phyloP scores from a whole-genome alignment of 2,329 filamentous ascomycete genomes.

The Paecilomyces variotii region DNA sequence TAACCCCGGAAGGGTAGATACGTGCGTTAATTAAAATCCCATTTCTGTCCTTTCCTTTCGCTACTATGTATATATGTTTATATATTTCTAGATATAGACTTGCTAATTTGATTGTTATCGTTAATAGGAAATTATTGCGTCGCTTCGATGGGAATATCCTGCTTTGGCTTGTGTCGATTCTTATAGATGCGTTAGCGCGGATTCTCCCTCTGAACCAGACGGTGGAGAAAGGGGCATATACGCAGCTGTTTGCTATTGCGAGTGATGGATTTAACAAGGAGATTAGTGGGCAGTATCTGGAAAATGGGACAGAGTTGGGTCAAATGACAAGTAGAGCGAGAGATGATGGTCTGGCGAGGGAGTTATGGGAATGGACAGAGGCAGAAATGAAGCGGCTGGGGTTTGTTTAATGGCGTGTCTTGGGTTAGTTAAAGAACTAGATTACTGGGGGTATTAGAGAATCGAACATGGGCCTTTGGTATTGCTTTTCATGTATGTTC shows the following conservation, averaged over 20 bases:
- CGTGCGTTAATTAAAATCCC: not conserved
- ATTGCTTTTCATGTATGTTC: no score
- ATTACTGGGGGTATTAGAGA: no score
- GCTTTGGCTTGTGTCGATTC: not conserved
- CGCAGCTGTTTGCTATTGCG: not conserved
- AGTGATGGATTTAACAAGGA: not conserved
- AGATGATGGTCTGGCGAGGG: constrained; percentile 1
- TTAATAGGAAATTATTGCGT: not conserved
- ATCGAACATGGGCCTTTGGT: no score
- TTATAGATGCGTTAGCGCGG: not conserved
- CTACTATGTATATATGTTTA: no score
- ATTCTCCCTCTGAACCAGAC: not conserved
- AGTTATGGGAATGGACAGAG: constrained; percentile 3
- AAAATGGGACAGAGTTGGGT: constrained; percentile 3
- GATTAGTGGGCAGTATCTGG: constrained; percentile 4
- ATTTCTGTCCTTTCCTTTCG: not conserved
- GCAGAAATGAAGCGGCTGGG: constrained; percentile 2
- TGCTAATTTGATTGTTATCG: no score
- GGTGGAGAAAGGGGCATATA: not conserved
- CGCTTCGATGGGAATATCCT: not conserved
- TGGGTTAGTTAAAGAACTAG: no score
- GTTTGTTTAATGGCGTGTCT: not conserved
- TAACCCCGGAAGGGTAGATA: constrained; percentile 31
- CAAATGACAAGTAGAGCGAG: constrained; percentile 4
- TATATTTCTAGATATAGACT: no score